These are phyloP conservation scores for Neopestalotiopsis rosae DNA, from an alignment of 2,329 filamentous ascomycete genomes.

Conservation along the genomic window DNA sequence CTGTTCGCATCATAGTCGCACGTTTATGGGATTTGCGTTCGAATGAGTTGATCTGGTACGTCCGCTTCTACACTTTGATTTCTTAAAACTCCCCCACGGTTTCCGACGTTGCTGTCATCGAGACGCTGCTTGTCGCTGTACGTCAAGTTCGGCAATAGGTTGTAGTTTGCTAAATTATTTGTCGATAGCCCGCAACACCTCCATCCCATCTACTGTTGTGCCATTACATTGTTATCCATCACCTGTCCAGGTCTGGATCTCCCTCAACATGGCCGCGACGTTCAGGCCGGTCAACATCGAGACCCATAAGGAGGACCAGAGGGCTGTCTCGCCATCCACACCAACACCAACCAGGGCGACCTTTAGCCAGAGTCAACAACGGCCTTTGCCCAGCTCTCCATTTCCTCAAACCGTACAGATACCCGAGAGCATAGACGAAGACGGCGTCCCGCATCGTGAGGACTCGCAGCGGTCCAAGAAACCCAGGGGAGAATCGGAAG, in stretches of 20 bases:
- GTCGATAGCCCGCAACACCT: conserved; percentile 1
- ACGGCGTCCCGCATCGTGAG: conserved; percentile 52
- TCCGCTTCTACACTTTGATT: conserved; percentile 23
- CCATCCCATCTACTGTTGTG: background rate
- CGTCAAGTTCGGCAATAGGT: background rate
- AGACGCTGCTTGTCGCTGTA: conserved; percentile 20
- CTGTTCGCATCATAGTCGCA: conserved; percentile 6
- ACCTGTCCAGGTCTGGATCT: background rate
- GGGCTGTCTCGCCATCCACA: conserved; percentile 37
- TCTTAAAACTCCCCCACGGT: conserved; percentile 15
- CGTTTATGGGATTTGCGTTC: conserved; percentile 24
- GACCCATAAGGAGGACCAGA: conserved; percentile 32
- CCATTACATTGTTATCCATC: background rate
- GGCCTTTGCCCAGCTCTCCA: conserved; percentile 58
- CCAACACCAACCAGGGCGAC: conserved; percentile 68
- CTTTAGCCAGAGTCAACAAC: conserved; percentile 50
- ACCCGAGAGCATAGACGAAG: conserved; percentile 50
- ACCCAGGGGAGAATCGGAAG: conserved; percentile 65
- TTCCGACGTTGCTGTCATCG: conserved; percentile 22
- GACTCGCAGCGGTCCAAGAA: conserved; percentile 66
- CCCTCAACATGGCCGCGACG: conserved; percentile 49
- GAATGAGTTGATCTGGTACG: conserved; percentile 33
- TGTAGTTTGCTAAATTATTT: conserved; percentile 10
- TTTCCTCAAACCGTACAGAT: conserved; percentile 57
- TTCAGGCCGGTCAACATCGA: conserved; percentile 54